Conservation (phyloP, 2,329 filamentous ascomycete species). For the Talaromyces sp. region DNA sequence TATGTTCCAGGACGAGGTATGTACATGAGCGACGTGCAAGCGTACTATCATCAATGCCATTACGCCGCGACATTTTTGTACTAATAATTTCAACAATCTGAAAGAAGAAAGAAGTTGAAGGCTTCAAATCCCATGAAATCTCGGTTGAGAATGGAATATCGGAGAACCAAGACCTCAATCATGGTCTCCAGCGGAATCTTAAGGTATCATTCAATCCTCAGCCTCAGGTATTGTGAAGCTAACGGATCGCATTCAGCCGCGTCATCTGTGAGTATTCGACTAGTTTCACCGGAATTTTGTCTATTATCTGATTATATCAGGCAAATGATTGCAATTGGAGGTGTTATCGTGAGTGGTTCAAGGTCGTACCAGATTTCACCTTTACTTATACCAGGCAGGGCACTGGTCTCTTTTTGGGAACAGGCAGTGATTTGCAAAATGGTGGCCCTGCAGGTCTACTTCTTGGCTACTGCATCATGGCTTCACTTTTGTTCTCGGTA, state of each 20-base stretch:
- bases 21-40: not conserved
- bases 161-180: slow-evolving; percentile 2
- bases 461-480: slow-evolving; percentile 16
- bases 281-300: not conserved
- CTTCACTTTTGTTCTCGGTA: slow-evolving; percentile 10
- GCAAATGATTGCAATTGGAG: slow-evolving; percentile 23
- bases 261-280: slow-evolving; percentile 9
- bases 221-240: not conserved
- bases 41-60: not conserved
- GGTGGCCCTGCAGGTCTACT: slow-evolving; percentile 12
- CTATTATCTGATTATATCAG: not conserved
- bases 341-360: slow-evolving; percentile 13
- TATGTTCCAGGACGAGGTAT: slow-evolving; percentile 11
- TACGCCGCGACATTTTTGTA: not conserved
- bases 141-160: slow-evolving; percentile 10
- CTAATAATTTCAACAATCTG: slow-evolving; percentile 3
- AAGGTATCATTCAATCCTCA: slow-evolving; percentile 7
- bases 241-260: slow-evolving; percentile 4
- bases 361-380: not conserved
- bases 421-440: slow-evolving; percentile 8
- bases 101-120: slow-evolving; percentile 2
- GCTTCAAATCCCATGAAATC: slow-evolving; percentile 9
- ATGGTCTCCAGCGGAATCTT: slow-evolving; percentile 16
- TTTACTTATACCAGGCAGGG: slow-evolving; percentile 2
- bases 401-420: slow-evolving; percentile 11